Evolutionary conservation across 768 basidiomycete genomes (phyloP).

Genomic region (Omphalotus guepiniiformis): DNA sequence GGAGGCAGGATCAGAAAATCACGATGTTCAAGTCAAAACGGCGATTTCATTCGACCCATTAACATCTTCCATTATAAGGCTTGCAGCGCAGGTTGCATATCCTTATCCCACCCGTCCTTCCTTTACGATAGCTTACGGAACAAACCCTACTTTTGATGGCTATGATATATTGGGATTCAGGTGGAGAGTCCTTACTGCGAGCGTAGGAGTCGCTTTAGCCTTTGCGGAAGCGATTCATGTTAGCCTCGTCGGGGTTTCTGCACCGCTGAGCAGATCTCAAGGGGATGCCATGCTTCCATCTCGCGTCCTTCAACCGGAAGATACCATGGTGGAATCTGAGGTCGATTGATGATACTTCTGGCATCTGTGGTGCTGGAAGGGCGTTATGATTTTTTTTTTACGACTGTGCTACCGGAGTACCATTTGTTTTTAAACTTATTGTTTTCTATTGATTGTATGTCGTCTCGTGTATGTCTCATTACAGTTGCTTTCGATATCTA

Average conservation of each 20-base stretch:
- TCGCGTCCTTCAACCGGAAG: neutral
- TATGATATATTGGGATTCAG: conserved; percentile 52
- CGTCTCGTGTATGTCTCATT: too few species aligned
- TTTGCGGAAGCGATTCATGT: conserved; percentile 56
- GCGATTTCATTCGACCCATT: conserved; percentile 48
- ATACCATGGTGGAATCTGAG: conserved; percentile 1
- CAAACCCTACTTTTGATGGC: conserved; percentile 23
- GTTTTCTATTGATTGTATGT: too few species aligned
- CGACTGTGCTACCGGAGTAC: too few species aligned
- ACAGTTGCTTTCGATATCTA: too few species aligned
- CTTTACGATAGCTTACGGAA: conserved; percentile 18
- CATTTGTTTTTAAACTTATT: too few species aligned
- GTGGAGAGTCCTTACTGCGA: conserved; percentile 53
- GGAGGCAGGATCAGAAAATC: neutral
- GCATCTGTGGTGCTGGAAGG: neutral
- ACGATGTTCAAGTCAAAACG: conserved; percentile 12
- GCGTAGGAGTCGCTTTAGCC: conserved; percentile 57
- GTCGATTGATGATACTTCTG: neutral
- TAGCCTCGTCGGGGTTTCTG: neutral
- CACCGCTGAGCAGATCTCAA: neutral
- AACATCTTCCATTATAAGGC: conserved; percentile 58
- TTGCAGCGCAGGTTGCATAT: conserved; percentile 59
- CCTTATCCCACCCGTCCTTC: conserved; percentile 34
- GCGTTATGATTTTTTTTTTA: neutral
- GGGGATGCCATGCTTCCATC: too few species aligned